Percentiles rank a stretch among this genome's conserved stretches.
These are phyloP conservation scores for Thuja plicata DNA, from an alignment of 83 land plant species.

Conservation along the genomic window DNA sequence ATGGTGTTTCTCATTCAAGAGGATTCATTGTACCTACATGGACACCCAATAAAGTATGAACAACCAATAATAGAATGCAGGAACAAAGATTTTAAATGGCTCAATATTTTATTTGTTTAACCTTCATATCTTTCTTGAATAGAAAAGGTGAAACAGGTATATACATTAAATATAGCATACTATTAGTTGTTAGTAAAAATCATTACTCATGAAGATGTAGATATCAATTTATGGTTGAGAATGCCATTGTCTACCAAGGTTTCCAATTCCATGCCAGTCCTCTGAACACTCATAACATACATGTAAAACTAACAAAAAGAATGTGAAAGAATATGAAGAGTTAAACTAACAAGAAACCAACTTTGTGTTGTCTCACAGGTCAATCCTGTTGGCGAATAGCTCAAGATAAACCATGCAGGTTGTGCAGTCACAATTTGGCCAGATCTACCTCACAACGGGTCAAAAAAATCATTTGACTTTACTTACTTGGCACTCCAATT, in stretches of 20 bases:
- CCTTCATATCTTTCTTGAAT: too few relatives aligned
- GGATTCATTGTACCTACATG: too few relatives aligned
- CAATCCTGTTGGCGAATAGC: neutral
- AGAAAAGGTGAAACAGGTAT: neutral
- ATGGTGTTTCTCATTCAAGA: neutral
- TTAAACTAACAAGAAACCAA: neutral
- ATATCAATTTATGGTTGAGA: too few relatives aligned
- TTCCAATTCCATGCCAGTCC: neutral
- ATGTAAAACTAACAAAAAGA: neutral
- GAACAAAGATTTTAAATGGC: neutral
- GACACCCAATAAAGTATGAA: too few relatives aligned
- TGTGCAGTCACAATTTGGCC: neutral
- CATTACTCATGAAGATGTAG: neutral
- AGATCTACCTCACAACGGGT: neutral
- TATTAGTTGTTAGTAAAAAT: neutral
- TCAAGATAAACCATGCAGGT: neutral
- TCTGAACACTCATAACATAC: neutral
- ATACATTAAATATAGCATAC: neutral
- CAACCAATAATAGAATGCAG: neutral
- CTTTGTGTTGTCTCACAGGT: neutral
- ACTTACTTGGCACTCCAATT: too few relatives aligned
- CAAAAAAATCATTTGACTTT: neutral
- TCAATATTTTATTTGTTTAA: too few relatives aligned
- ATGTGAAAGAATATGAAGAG: too few relatives aligned
- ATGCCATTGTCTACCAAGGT: too few relatives aligned